phyloP scores from a whole-genome alignment of 2,329 filamentous ascomycete species.

The Xylaria sp. region DNA sequence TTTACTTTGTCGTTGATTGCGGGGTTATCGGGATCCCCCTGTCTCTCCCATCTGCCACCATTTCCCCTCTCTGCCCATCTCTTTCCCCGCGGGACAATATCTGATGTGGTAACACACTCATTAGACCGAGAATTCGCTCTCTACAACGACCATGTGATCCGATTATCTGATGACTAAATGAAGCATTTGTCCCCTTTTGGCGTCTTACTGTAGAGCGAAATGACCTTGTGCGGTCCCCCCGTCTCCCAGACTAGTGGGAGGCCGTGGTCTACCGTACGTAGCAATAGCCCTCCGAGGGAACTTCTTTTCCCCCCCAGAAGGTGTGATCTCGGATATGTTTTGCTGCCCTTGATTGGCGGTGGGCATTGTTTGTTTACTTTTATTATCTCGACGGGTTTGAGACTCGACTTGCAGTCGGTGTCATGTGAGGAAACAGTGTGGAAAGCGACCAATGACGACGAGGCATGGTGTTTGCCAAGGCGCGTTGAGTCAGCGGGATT shows the following conservation, averaged over 20 bases:
- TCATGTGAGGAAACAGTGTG: slow-evolving; percentile 21
- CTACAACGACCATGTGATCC: not conserved
- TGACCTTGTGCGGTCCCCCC: too few relatives aligned
- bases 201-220: not conserved
- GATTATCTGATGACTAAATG: not conserved
- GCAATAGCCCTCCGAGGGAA: not conserved
- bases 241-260: not conserved
- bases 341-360: slow-evolving; percentile 12
- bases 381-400: slow-evolving; percentile 6
- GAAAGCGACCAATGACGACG: slow-evolving; percentile 19
- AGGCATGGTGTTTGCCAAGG: slow-evolving; percentile 20
- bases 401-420: slow-evolving; percentile 18
- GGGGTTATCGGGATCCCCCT: not conserved
- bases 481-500: slow-evolving; percentile 9
- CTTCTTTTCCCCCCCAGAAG: not conserved
- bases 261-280: not conserved
- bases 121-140: not conserved
- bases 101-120: slow-evolving; percentile 2
- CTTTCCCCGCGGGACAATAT: slow-evolving; percentile 3
- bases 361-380: slow-evolving; percentile 24
- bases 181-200: not conserved
- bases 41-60: not conserved
- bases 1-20: slow-evolving; percentile 13
- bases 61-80: not conserved
- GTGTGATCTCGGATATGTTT: slow-evolving; percentile 3